These are phyloP conservation scores for Russula sp. DNA, from an alignment of 768 basidiomycete species.

Conservation along the genomic window DNA sequence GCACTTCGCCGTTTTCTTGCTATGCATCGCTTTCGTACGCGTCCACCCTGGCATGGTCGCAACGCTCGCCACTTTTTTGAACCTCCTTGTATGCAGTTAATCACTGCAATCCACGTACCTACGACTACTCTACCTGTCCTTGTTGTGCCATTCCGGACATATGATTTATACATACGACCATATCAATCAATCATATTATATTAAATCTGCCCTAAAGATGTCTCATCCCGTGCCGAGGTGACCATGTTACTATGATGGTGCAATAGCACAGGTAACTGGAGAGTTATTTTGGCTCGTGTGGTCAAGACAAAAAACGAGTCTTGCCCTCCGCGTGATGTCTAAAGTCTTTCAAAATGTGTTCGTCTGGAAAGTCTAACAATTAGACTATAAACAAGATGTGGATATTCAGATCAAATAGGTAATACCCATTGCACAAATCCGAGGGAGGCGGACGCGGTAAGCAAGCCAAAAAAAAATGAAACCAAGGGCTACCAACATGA, in stretches of 20 bases:
- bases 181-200: slow-evolving; percentile 1
- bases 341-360: neutral
- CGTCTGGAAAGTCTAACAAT: neutral
- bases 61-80: neutral
- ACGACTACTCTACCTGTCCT: neutral
- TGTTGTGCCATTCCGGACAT: neutral
- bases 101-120: neutral
- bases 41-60: neutral
- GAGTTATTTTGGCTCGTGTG: neutral
- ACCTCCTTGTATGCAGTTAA: neutral
- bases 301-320: too few relatives aligned
- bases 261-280: neutral
- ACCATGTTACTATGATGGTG: neutral
- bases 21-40: neutral
- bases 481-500: neutral
- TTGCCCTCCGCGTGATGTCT: too few relatives aligned
- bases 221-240: neutral
- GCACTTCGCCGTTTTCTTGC: neutral
- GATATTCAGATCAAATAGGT: neutral
- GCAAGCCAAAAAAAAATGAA: neutral
- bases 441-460: neutral
- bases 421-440: neutral
- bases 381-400: neutral
- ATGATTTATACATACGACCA: slow-evolving; percentile 4
- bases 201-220: neutral